Evolutionary conservation across 495 filamentous ascomycete species (phyloP), one percentile per base, ranked within the genome.

Genomic region (Podospora pseudoanserina): DNA sequence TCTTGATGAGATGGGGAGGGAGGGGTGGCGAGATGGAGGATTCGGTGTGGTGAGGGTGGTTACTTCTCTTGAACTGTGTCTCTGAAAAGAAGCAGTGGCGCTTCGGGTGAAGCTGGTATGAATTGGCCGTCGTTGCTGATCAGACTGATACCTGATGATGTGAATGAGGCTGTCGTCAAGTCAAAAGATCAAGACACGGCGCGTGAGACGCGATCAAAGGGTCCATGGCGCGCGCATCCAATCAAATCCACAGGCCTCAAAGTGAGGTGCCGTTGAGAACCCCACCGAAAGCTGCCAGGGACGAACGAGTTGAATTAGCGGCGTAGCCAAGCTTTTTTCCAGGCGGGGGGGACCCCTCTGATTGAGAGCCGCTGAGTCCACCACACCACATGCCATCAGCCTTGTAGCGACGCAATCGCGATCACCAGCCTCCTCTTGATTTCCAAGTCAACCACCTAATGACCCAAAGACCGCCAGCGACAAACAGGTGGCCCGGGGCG

Each of bases 1-100:
- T 97, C 23, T 70, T 73, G 63, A 19, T 60, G 2, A 4, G 16
- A 57, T 6, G 15, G 15, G n/a, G 49, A 65, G 27, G 18, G 19
- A 26, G 26, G n/a, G 11, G 19, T 39, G 63, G 7, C 6, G 60
- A 30, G 32, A 55, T n/a, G 20, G 20, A n/a, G 54, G 54, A 65
- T 20, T 58, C 2, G 20, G 55, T 20, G 23, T 58, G 55, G 15
- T 26, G 55, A 58, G 23, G 7, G 4, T 32, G 7, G 30, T 32
- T 32, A 32, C 23, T 32, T 32, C 30, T 32, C 4, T 32, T 32
- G 4, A 49, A 49, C 2, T 49, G 15, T 49, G 7, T 49, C 9
- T 49, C 9, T 49, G 9, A 9, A 49, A 49, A 49, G 39, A 49
- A 49, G 5, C 15, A 3, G 0, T 3, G 15, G 39, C 13, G 7